Conservation (phyloP, 768 basidiomycete genomes). For the Boletus pseudopeckii region DNA sequence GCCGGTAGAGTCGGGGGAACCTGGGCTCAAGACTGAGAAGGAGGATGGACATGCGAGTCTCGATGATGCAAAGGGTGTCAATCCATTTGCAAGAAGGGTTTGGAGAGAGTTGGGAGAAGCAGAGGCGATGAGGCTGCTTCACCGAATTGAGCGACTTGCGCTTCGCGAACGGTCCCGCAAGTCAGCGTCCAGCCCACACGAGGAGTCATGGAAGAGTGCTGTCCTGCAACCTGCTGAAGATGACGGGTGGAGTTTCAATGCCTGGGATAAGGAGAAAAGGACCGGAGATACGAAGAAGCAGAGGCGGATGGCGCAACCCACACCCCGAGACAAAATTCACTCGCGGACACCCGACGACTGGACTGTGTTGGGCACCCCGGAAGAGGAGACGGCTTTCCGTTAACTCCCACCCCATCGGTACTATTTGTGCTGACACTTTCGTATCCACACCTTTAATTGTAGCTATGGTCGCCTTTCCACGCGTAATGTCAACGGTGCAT, state of each 20-base stretch:
- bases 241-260: conserved; percentile 49
- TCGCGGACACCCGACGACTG: conserved; percentile 1
- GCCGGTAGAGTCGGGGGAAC: conserved; percentile 35
- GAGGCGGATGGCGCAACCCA: not conserved
- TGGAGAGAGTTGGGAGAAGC: conserved; percentile 43
- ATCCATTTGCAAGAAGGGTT: conserved; percentile 34
- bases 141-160: conserved; percentile 47
- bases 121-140: conserved; percentile 51
- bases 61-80: conserved; percentile 23
- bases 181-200: conserved; percentile 9
- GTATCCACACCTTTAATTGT: not conserved
- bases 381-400: conserved; percentile 5
- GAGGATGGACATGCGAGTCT: not conserved
- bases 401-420: not conserved
- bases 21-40: conserved; percentile 21
- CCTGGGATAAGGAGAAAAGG: conserved; percentile 34
- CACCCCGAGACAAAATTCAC: not conserved
- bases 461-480: no score
- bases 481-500: not conserved
- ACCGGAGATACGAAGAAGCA: not conserved
- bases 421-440: no score
- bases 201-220: conserved; percentile 44
- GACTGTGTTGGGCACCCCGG: not conserved
- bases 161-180: conserved; percentile 25
- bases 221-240: conserved; percentile 27